Percentiles rank a stretch among this genome's conserved stretches.
These are phyloP conservation scores for Miscanthus sacchariflorus DNA, from an alignment of 202 grass and related monocot species.

Conservation along the genomic window DNA sequence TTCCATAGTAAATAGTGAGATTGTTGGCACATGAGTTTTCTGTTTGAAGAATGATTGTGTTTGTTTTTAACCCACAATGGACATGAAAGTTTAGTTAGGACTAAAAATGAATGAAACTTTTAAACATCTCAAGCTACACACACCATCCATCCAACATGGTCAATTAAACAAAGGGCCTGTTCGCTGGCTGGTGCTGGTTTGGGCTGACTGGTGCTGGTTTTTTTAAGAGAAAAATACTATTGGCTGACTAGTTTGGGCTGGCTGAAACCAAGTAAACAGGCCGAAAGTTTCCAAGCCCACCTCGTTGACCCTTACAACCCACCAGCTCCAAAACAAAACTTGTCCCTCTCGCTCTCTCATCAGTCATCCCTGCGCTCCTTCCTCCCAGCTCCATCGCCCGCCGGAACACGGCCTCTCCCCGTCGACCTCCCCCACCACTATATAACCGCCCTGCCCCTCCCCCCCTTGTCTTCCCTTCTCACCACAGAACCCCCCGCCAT, in stretches of 20 bases:
- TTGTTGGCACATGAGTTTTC: neutral
- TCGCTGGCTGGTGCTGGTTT: no score
- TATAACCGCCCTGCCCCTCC: conserved; percentile 53
- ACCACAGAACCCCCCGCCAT: conserved; percentile 43
- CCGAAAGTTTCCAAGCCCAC: neutral
- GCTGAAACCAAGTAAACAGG: no score
- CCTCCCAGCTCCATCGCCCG: conserved; percentile 52
- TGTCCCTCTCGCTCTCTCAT: neutral
- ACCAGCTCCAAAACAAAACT: conserved; percentile 15
- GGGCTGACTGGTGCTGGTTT: no score
- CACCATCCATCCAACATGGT: neutral
- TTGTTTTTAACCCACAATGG: neutral
- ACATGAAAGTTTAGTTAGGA: neutral
- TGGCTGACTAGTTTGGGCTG: no score
- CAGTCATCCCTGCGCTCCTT: neutral
- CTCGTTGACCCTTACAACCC: conserved; percentile 16
- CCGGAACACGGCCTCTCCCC: conserved; percentile 47
- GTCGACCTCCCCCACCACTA: conserved; percentile 41
- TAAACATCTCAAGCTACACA: conserved; percentile 1
- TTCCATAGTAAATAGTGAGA: neutral
- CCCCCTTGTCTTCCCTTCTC: conserved; percentile 46
- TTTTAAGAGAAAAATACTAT: no score
- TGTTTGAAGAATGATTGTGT: neutral
- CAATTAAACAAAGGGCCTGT: conserved; percentile 12
- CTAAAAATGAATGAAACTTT: neutral